Conservation (phyloP, 331 rosid species). For the Erythrophleum ivorense region DNA sequence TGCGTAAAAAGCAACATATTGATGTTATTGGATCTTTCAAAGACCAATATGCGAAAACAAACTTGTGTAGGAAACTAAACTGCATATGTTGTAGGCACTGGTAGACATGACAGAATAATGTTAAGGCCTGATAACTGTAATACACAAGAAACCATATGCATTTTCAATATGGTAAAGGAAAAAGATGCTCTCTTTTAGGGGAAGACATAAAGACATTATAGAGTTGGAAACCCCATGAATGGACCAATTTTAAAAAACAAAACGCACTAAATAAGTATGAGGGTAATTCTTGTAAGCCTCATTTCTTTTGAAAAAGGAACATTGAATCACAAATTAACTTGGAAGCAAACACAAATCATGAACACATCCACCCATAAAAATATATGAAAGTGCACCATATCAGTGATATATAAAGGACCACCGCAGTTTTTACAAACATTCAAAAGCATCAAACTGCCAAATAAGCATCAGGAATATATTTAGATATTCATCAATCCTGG, state of each 20-base stretch:
- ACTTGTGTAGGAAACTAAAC: not conserved
- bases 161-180: not conserved
- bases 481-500: not conserved
- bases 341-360: conserved; percentile 13
- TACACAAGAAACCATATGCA: not conserved
- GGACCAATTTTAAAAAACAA: not conserved
- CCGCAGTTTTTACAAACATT: not conserved
- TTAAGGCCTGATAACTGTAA: not conserved
- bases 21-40: not conserved
- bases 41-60: not conserved
- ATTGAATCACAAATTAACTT: not conserved
- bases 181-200: not conserved
- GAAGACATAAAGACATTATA: not conserved
- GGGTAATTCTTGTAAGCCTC: not conserved
- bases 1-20: not conserved
- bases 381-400: not conserved
- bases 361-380: conserved; percentile 18
- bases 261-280: not conserved
- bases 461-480: not conserved
- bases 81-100: not conserved
- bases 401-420: not conserved
- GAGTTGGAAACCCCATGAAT: not conserved
- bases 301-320: not conserved
- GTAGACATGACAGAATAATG: not conserved
- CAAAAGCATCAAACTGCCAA: not conserved